Evolutionary conservation across 345 rosid species (phyloP), one percentile per base, ranked within the genome.

Genomic region (Firmiana major): DNA sequence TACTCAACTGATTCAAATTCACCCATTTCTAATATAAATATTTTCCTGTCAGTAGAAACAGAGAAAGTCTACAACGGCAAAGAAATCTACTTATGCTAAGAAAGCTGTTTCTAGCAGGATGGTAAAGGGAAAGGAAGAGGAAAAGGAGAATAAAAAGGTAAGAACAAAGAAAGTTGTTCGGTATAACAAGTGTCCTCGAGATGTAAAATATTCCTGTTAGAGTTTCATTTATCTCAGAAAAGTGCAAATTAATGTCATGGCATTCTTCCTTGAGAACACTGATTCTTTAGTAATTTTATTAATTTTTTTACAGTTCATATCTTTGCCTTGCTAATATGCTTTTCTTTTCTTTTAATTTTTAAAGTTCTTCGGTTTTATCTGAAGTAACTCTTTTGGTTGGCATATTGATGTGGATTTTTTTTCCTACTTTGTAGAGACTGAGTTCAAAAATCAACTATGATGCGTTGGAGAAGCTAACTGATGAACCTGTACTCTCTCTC

Each of bases 371-470:
- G 54, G 54, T 49, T 49, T 51, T 5, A 5, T 51, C 55, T 51
- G 7, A n/a, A 16, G 1, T 16, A 16, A 48, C 4, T 4, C 5
- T 15, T 45, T 17, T 28, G 55, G 40, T 62, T 6, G 46, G 57
- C 67, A 28, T 74, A 24, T 16, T 74, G 38, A 60, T n/a, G 36
- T 15, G 31, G 43, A 2, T 17, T 67, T 10, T 67, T 55, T 46
- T 22, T 68, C 19, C 63, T 58, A 9, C 19, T 24, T 40, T 68
- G 63, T 13, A 77, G 79, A 38, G 74, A 5, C 10, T 5, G 19
- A 77, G 65, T 68, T 77, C 79, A 3, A 77, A 77, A 57, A 77
- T 77, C 66, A 77, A 77, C 26, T 67, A 67, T 55, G 55, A 51
- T 51, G 55, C 55, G 6, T 16, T 51, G 55, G 55, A 51, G 55